Evolutionary conservation across 2,329 filamentous ascomycete genomes (phyloP).

Genomic region (Phoma sp.): DNA sequence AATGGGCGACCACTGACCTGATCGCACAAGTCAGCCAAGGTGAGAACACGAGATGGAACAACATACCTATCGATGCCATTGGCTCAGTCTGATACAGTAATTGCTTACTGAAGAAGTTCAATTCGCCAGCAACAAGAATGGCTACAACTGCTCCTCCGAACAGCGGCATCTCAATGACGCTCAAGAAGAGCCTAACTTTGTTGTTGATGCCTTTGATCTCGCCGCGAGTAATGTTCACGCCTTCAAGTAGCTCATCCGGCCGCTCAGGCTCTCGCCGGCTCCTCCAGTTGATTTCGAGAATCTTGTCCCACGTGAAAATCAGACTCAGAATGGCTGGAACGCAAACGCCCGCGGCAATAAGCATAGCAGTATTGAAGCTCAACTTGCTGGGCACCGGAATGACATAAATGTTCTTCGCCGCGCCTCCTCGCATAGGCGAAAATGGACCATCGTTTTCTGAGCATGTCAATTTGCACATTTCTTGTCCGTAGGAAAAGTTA

Average conservation of each 20-base stretch:
- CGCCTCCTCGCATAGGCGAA: conserved; percentile 62
- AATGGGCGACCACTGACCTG: conserved; percentile 64
- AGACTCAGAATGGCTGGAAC: conserved; percentile 69
- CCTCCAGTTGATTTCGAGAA: conserved; percentile 68
- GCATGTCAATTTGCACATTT: conserved; percentile 58
- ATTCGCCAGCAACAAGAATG: conserved; percentile 67
- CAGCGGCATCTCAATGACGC: conserved; percentile 62
- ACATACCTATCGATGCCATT: conserved; percentile 61
- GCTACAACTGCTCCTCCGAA: conserved; percentile 65
- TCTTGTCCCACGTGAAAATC: conserved; percentile 68
- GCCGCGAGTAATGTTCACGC: conserved; percentile 61
- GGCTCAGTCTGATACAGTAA: conserved; percentile 67
- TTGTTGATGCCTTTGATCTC: conserved; percentile 55
- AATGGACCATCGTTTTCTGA: conserved; percentile 54
- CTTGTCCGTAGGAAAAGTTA: conserved; percentile 55
- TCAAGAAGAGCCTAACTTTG: conserved; percentile 45
- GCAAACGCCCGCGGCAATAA: conserved; percentile 69
- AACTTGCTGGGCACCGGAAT: conserved; percentile 64
- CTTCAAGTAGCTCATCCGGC: conserved; percentile 54
- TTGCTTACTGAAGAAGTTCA: conserved; percentile 66
- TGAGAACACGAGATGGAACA: too few species aligned
- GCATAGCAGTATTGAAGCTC: conserved; percentile 64
- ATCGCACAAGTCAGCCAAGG: not conserved
- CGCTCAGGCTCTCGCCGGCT: conserved; percentile 47
- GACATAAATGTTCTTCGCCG: conserved; percentile 67